These are phyloP conservation scores for Gossypium bickii DNA, from an alignment of 345 rosid species.

Conservation along the genomic window DNA sequence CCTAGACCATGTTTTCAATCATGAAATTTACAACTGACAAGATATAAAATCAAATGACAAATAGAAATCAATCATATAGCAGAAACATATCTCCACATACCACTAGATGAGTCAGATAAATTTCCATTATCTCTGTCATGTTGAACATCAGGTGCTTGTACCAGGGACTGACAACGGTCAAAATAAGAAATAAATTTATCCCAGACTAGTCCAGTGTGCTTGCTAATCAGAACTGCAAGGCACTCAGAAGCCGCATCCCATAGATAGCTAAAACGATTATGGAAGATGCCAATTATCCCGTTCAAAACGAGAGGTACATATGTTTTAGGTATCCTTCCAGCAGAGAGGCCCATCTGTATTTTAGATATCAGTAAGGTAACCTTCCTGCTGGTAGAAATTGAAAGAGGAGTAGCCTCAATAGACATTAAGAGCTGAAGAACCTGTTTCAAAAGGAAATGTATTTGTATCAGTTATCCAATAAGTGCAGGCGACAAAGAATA, in stretches of 20 bases:
- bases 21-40: neutral
- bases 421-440: conserved; percentile 61
- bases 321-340: conserved; percentile 58
- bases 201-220: conserved; percentile 55
- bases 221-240: conserved; percentile 56
- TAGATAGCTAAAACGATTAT: conserved; percentile 56
- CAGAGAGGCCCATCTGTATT: conserved; percentile 55
- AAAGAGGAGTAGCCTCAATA: conserved; percentile 61
- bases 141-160: conserved; percentile 32
- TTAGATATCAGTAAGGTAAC: conserved; percentile 46
- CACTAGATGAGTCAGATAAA: conserved; percentile 34
- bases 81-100: conserved; percentile 33
- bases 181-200: conserved; percentile 50
- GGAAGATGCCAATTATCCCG: conserved; percentile 69
- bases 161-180: conserved; percentile 38
- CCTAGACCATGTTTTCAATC: neutral
- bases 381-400: conserved; percentile 62
- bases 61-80: neutral
- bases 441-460: conserved; percentile 38
- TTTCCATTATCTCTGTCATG: conserved; percentile 30
- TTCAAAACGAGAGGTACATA: conserved; percentile 58
- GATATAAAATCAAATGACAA: neutral
- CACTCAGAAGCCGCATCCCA: conserved; percentile 77
- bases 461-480: conserved; percentile 2
- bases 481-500: conserved; percentile 10